Percentiles rank a stretch among this genome's conserved stretches.
These are phyloP conservation scores for Pythium insidiosum DNA, from an alignment of 352 stramenopile species.

Conservation along the genomic window DNA sequence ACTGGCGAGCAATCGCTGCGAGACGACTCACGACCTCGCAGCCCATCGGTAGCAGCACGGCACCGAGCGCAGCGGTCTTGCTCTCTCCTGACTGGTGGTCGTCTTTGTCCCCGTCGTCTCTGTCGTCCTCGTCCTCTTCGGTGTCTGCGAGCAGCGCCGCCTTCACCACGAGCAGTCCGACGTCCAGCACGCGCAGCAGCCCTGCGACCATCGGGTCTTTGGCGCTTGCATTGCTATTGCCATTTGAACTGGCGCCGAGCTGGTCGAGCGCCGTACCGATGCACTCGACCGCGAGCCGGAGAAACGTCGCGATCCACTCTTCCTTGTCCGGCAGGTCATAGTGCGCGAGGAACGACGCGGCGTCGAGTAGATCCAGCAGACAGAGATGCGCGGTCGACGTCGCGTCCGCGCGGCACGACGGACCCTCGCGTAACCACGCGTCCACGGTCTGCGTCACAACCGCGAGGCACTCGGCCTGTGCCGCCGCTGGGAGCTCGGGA, in stretches of 20 bases:
- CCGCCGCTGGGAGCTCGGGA: slow-evolving; percentile 18
- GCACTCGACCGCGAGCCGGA: slow-evolving; percentile 61
- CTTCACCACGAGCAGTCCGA: slow-evolving; percentile 41
- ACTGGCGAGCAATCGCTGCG: slow-evolving; percentile 10
- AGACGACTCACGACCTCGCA: slow-evolving; percentile 46
- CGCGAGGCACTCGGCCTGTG: slow-evolving; percentile 38
- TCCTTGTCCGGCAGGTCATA: slow-evolving; percentile 37
- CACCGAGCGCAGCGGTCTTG: too few relatives aligned
- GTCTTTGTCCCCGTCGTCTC: slow-evolving; percentile 18
- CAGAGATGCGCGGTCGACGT: slow-evolving; percentile 33
- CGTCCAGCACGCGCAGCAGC: slow-evolving; percentile 53
- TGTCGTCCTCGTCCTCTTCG: slow-evolving; percentile 18
- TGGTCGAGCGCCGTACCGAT: slow-evolving; percentile 56
- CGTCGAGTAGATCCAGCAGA: slow-evolving; percentile 34
- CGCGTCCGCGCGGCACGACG: slow-evolving; percentile 27
- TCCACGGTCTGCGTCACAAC: slow-evolving; percentile 36
- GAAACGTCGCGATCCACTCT: slow-evolving; percentile 47
- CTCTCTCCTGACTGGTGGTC: too few relatives aligned
- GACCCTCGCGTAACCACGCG: slow-evolving; percentile 41
- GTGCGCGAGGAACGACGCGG: slow-evolving; percentile 29
- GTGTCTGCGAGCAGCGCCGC: slow-evolving; percentile 55
- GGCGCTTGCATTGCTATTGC: slow-evolving; percentile 11
- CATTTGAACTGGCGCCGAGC: slow-evolving; percentile 11
- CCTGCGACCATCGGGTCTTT: too few relatives aligned
- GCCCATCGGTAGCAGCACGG: slow-evolving; percentile 45